Conservation (phyloP, 1,284 basidiomycete genomes). For the Trichosporon sp. region DNA sequence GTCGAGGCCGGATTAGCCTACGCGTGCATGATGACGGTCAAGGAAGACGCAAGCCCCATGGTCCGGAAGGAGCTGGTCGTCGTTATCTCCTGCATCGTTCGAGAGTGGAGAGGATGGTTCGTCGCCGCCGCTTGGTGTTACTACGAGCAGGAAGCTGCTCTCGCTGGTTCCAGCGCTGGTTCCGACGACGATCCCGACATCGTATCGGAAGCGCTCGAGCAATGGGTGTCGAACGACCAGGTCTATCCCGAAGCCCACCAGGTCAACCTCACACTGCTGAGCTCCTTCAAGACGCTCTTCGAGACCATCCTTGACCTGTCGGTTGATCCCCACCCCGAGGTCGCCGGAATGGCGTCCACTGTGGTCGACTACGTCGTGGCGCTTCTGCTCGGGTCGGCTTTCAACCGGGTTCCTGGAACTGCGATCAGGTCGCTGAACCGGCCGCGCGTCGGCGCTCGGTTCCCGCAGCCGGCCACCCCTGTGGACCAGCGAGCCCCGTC, state of each 20-base stretch:
- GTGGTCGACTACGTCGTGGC: conserved; percentile 91
- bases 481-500: conserved; percentile 2
- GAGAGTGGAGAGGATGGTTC: conserved; percentile 94
- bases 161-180: conserved; percentile 53
- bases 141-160: conserved; percentile 65
- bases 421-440: conserved; percentile 54
- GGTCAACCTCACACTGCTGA: conserved; percentile 76
- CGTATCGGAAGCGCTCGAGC: conserved; percentile 64
- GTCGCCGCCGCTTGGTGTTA: conserved; percentile 94
- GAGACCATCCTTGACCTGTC: conserved; percentile 84
- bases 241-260: conserved; percentile 61
- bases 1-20: conserved; percentile 57
- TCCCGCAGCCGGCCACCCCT: conserved; percentile 1
- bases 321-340: conserved; percentile 87
- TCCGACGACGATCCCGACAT: conserved; percentile 40
- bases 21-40: conserved; percentile 61
- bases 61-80: conserved; percentile 92
- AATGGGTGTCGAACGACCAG: conserved; percentile 61
- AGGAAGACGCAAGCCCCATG: conserved; percentile 93
- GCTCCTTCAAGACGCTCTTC: conserved; percentile 89
- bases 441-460: conserved; percentile 16
- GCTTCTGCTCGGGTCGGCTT: conserved; percentile 79
- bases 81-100: conserved; percentile 84
- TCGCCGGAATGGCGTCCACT: conserved; percentile 82
- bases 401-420: conserved; percentile 65